Evolutionary conservation across 176 grass and related monocot genomes (phyloP).

Genomic region (Dendrocalamus sinicus): DNA sequence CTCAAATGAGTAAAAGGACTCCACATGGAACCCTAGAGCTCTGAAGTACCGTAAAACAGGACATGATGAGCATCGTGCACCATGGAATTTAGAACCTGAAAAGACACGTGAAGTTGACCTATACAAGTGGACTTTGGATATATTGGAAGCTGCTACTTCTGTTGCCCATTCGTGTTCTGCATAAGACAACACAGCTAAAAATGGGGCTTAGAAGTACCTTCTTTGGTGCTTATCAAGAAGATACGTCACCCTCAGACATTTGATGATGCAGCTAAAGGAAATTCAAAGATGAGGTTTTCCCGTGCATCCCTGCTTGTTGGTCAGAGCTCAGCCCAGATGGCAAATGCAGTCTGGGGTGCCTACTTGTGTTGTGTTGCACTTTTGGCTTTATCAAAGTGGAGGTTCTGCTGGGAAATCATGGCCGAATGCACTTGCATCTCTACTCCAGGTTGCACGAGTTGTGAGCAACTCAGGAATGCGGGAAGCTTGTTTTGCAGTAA

Average conservation of each 20-base stretch:
- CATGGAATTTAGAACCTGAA: constrained; percentile 11
- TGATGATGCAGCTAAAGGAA: neutral
- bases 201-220: neutral
- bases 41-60: constrained; percentile 10
- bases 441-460: neutral
- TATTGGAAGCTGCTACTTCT: constrained; percentile 14
- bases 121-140: neutral
- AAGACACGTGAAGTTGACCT: constrained; percentile 25
- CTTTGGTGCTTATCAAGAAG: neutral
- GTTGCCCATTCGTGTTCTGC: constrained; percentile 1
- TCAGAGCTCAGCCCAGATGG: neutral
- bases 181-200: neutral
- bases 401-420: constrained; percentile 26
- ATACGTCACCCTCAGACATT: neutral
- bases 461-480: neutral
- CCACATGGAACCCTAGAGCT: constrained; percentile 20
- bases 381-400: constrained; percentile 16
- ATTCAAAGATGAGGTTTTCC: constrained; percentile 28
- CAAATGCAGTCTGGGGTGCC: constrained; percentile 11
- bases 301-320: constrained; percentile 5
- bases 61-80: neutral
- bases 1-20: constrained; percentile 28
- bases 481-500: constrained; percentile 3
- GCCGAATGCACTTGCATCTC: neutral
- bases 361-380: neutral